These are phyloP conservation scores for Russula abietina DNA, from an alignment of 768 basidiomycete genomes.

Conservation along the genomic window DNA sequence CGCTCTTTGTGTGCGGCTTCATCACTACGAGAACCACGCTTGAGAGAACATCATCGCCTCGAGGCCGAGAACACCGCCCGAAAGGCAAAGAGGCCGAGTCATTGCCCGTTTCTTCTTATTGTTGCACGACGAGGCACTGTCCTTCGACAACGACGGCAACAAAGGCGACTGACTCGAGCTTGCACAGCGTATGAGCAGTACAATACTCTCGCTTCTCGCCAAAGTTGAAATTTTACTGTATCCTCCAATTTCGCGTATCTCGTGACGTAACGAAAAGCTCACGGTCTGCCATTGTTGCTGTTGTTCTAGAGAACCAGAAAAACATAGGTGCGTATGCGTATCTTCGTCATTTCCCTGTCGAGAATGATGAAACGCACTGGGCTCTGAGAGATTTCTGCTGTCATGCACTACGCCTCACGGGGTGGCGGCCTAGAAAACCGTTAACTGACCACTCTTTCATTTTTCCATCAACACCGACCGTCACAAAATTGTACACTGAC, in stretches of 20 bases:
- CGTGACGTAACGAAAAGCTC: background rate
- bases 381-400: conserved; percentile 49
- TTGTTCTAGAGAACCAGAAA: conserved; percentile 6
- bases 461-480: background rate
- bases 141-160: background rate
- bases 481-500: background rate
- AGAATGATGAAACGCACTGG: conserved; percentile 55
- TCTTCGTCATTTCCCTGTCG: background rate
- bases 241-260: background rate
- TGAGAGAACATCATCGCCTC: conserved; percentile 6
- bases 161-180: background rate
- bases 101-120: background rate
- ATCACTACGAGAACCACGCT: background rate
- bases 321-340: conserved; percentile 9
- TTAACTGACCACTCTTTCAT: conserved; percentile 43
- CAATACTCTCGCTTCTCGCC: no score
- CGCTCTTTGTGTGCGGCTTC: background rate
- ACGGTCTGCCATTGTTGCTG: background rate
- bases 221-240: background rate
- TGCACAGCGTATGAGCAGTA: background rate
- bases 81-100: background rate
- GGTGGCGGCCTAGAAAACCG: conserved; percentile 64
- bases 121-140: background rate
- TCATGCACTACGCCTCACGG: conserved; percentile 46
- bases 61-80: background rate